These are phyloP conservation scores for peach (Prunus persica) DNA, from an alignment of 306 rosid species.

Conservation along the genomic window DNA sequence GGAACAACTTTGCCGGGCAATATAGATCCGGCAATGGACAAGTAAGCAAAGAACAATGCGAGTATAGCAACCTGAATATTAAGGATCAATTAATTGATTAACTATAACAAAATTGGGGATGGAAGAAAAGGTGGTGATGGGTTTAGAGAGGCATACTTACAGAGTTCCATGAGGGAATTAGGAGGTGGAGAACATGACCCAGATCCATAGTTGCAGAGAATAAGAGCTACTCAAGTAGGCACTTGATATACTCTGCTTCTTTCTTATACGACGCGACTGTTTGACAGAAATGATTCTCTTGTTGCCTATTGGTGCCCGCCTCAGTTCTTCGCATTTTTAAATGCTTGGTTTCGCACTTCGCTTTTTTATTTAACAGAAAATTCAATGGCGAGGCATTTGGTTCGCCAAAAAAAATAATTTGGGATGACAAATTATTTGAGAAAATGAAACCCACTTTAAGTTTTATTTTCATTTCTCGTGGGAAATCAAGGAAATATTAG, in stretches of 20 bases:
- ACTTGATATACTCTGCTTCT: background rate
- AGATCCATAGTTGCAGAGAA: conserved; percentile 38
- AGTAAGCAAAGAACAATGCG: conserved; percentile 56
- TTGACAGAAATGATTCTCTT: background rate
- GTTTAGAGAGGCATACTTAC: conserved; percentile 33
- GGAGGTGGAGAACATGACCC: conserved; percentile 36
- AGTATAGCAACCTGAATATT: conserved; percentile 54
- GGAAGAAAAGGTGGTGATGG: background rate
- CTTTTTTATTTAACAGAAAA: too few relatives aligned
- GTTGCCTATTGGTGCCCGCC: background rate
- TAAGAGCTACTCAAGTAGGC: background rate
- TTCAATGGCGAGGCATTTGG: too few relatives aligned
- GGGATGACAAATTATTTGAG: too few relatives aligned
- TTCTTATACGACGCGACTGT: too few relatives aligned
- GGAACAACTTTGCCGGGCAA: conserved; percentile 73
- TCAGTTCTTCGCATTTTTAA: background rate
- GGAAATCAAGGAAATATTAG: too few relatives aligned
- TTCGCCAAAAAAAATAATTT: too few relatives aligned
- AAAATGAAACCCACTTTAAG: too few relatives aligned
- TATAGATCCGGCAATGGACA: conserved; percentile 71
- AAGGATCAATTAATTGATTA: conserved; percentile 9
- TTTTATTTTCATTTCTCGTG: too few relatives aligned
- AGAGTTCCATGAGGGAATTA: conserved; percentile 48
- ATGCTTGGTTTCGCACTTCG: background rate
- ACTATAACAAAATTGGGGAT: background rate